Percentiles rank a stretch among this genome's conserved stretches.
These are phyloP conservation scores for Podila clonocystis DNA, from an alignment of 192 early-diverging fungal genomes.

Conservation along the genomic window DNA sequence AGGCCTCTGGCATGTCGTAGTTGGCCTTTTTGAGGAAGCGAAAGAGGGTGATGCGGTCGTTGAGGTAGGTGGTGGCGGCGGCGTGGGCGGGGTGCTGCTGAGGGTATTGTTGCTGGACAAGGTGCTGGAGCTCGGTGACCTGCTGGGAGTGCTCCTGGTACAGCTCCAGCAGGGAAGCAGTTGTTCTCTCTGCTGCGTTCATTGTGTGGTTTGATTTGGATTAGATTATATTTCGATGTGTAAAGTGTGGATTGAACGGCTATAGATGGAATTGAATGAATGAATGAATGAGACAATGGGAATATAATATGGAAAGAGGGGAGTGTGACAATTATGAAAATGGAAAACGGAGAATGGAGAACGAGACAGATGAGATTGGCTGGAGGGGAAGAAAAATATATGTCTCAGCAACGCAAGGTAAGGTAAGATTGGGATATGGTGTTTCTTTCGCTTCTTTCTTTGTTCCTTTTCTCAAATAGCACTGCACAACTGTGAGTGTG, in stretches of 20 bases:
- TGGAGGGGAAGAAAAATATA: not conserved
- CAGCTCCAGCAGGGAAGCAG: conserved; percentile 25
- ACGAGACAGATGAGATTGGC: too few relatives aligned
- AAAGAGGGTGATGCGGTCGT: conserved; percentile 52
- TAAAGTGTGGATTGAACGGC: not conserved
- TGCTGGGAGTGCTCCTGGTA: conserved; percentile 48
- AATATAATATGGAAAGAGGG: not conserved
- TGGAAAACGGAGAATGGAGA: too few relatives aligned
- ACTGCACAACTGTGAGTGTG: not conserved
- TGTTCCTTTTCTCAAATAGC: not conserved
- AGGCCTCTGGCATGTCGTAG: conserved; percentile 40
- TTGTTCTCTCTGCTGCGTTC: conserved; percentile 33
- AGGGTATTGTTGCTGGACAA: conserved; percentile 48
- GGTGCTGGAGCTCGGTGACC: conserved; percentile 45
- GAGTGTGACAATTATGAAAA: not conserved
- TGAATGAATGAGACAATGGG: not conserved
- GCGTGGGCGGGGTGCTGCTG: conserved; percentile 22
- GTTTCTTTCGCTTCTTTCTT: not conserved
- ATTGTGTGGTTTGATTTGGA: not conserved
- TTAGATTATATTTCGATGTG: not conserved
- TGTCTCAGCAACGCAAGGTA: not conserved
- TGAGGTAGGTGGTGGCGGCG: conserved; percentile 34
- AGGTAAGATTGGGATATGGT: not conserved
- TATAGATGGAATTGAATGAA: not conserved
- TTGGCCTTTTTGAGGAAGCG: conserved; percentile 53